Evolutionary conservation across 2,329 filamentous ascomycete species (phyloP).

Genomic region (Aspergillus sp.): DNA sequence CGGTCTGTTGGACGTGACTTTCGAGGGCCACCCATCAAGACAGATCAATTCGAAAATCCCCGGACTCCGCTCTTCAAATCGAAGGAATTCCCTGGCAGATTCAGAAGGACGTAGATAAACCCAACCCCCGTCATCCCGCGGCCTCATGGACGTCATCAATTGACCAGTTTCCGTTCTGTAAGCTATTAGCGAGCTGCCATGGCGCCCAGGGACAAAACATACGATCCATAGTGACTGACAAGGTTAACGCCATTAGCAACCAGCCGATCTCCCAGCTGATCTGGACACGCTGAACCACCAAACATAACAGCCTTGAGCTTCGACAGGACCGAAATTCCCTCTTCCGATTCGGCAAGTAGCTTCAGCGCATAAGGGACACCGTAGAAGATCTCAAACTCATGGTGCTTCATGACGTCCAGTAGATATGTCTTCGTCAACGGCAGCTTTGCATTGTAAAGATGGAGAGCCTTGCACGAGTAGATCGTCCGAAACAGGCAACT

Average conservation of each 20-base stretch:
- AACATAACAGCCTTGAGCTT: slow-evolving; percentile 47
- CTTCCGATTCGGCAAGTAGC: slow-evolving; percentile 49
- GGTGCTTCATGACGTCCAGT: slow-evolving; percentile 34
- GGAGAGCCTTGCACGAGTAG: slow-evolving; percentile 41
- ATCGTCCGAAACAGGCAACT: slow-evolving; percentile 47
- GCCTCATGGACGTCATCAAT: slow-evolving; percentile 52
- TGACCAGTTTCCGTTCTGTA: slow-evolving; percentile 51
- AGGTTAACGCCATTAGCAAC: slow-evolving; percentile 47
- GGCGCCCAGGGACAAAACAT: too few species aligned
- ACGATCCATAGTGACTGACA: slow-evolving; percentile 49
- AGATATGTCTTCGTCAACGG: slow-evolving; percentile 47
- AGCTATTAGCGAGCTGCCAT: neutral
- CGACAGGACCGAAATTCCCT: slow-evolving; percentile 42
- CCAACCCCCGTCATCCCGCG: slow-evolving; percentile 48
- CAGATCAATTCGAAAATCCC: slow-evolving; percentile 30
- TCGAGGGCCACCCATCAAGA: slow-evolving; percentile 30
- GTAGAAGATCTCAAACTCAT: slow-evolving; percentile 47
- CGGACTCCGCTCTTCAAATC: slow-evolving; percentile 26
- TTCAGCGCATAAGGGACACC: slow-evolving; percentile 58
- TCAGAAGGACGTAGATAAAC: slow-evolving; percentile 46
- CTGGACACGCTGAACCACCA: slow-evolving; percentile 50
- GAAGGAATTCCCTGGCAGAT: slow-evolving; percentile 34
- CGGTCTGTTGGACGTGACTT: slow-evolving; percentile 36
- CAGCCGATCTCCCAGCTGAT: slow-evolving; percentile 48
- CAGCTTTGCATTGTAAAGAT: slow-evolving; percentile 46